Evolutionary conservation across 140 eudicot species (phyloP).

Genomic region (Erigeron philadelphicus): DNA sequence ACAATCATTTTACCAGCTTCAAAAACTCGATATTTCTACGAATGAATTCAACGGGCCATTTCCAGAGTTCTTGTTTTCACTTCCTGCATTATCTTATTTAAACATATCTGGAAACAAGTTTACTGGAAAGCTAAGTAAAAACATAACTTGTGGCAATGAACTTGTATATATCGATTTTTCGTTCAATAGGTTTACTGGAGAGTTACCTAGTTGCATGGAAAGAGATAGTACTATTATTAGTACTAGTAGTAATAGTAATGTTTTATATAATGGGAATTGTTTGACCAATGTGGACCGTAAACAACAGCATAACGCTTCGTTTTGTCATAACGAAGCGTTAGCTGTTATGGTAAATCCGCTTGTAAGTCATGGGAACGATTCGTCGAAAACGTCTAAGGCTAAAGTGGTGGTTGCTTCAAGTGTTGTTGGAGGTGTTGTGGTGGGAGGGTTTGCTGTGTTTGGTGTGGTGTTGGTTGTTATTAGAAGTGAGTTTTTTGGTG

Average conservation of each 20-base stretch:
- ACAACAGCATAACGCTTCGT: conserved; percentile 37
- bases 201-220: conserved; percentile 53
- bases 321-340: conserved; percentile 60
- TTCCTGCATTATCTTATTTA: conserved; percentile 48
- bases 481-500: conserved; percentile 33
- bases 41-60: conserved; percentile 51
- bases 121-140: conserved; percentile 43
- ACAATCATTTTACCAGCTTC: conserved; percentile 43
- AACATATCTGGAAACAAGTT: conserved; percentile 60
- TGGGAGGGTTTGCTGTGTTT: conserved; percentile 44
- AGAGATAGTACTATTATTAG: neutral
- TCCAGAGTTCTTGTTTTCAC: conserved; percentile 40
- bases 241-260: neutral
- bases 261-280: conserved; percentile 49
- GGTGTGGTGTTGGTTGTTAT: conserved; percentile 43
- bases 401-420: conserved; percentile 54
- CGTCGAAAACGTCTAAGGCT: conserved; percentile 27
- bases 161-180: conserved; percentile 44
- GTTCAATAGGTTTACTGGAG: conserved; percentile 56
- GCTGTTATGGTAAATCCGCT: conserved; percentile 57
- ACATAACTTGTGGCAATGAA: conserved; percentile 36
- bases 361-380: conserved; percentile 9
- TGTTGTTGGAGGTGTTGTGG: conserved; percentile 49
- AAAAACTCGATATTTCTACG: conserved; percentile 49
- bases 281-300: conserved; percentile 25